Evolutionary conservation across 306 rosid species (phyloP).

Genomic region (Casuarina equisetifolia): DNA sequence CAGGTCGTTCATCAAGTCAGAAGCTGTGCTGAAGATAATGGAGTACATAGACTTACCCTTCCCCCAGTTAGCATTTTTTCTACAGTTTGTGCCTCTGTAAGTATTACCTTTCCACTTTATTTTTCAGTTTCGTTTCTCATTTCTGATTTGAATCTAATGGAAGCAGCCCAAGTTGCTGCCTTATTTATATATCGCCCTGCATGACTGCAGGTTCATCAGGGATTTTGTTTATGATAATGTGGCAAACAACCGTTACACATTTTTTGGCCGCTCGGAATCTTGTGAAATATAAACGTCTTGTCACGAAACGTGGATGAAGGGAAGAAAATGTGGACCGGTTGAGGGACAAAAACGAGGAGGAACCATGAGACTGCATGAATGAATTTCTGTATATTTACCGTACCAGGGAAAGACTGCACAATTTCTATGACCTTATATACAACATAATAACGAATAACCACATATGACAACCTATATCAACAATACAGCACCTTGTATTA

Average conservation of each 20-base stretch:
- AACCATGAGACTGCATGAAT: no score
- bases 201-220: conserved; percentile 64
- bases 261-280: conserved; percentile 88
- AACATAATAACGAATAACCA: no score
- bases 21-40: conserved; percentile 94
- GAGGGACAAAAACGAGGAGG: no score
- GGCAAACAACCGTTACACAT: conserved; percentile 81
- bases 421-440: no score
- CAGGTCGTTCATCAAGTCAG: conserved; percentile 83
- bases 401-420: no score
- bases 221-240: conserved; percentile 81
- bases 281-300: conserved; percentile 58
- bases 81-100: conserved; percentile 80
- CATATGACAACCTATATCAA: no score
- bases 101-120: conserved; percentile 30
- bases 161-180: conserved; percentile 14
- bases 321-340: no score
- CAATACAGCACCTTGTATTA: no score
- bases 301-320: neutral
- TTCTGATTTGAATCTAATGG: conserved; percentile 8
- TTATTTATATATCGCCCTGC: conserved; percentile 7
- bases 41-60: conserved; percentile 80
- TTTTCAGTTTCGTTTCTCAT: neutral
- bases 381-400: no score
- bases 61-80: conserved; percentile 72